A percentile compares a stretch with the other conserved stretches of the same genome.
These are phyloP conservation scores for Oryza brachyantha DNA, from an alignment of 176 grass and related monocot species.

Conservation along the genomic window DNA sequence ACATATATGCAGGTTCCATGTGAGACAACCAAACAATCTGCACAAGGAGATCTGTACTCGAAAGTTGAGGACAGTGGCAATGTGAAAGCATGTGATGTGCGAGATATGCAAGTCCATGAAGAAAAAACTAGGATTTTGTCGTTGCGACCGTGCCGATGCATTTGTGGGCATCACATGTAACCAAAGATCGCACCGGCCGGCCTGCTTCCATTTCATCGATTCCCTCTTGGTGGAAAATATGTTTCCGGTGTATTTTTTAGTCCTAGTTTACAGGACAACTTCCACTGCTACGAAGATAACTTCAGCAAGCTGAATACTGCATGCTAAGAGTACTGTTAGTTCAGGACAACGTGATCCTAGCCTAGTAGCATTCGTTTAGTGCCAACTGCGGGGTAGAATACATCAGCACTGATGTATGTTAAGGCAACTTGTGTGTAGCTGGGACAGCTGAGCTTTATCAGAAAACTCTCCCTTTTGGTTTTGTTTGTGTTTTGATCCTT, in stretches of 20 bases:
- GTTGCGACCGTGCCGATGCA: not conserved
- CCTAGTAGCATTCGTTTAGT: not conserved
- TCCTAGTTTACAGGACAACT: not conserved
- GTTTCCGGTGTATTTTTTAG: not conserved
- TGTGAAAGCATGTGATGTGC: slow-evolving; percentile 4
- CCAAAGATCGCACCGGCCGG: not conserved
- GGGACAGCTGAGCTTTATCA: not conserved
- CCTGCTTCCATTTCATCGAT: not conserved
- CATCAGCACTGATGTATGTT: not conserved
- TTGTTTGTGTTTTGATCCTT: not conserved
- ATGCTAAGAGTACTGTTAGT: not conserved
- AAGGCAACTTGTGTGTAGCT: not conserved
- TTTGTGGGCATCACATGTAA: slow-evolving; percentile 24
- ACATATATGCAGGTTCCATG: slow-evolving; percentile 2
- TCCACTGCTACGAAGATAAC: not conserved
- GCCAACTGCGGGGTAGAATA: not conserved
- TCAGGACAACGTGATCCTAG: not conserved
- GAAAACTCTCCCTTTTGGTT: not conserved
- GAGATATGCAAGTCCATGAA: not conserved
- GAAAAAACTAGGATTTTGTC: not conserved
- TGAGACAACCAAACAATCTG: not conserved
- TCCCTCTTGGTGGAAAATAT: not conserved
- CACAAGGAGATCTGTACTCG: slow-evolving; percentile 5
- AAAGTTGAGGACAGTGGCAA: not conserved
- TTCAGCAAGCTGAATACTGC: not conserved